phyloP scores from a whole-genome alignment of 2,329 filamentous ascomycete species.

The Pestalotiopsis sp. region DNA sequence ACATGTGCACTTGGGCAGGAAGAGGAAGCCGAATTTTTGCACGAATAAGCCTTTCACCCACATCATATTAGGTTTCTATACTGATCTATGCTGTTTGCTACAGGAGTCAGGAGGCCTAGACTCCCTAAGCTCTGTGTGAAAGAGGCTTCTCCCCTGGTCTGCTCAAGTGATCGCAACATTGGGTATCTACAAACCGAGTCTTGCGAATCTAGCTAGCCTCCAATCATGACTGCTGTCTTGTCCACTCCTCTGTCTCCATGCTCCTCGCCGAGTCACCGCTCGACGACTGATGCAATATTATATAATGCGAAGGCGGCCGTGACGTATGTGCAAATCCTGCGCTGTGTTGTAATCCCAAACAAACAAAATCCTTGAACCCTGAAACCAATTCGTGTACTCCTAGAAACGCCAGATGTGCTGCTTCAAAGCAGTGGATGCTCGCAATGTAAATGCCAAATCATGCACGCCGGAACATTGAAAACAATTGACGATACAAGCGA shows the following conservation, averaged over 20 bases:
- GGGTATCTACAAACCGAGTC: neutral
- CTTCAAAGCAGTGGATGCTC: neutral
- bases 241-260: neutral
- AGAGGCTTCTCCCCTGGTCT: neutral
- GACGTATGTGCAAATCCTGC: neutral
- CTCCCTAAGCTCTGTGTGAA: neutral
- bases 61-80: neutral
- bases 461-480: neutral
- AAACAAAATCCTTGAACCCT: neutral
- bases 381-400: neutral
- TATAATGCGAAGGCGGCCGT: neutral
- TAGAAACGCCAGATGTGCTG: neutral
- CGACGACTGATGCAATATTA: neutral
- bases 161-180: neutral
- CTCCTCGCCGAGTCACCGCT: neutral
- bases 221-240: neutral
- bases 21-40: neutral
- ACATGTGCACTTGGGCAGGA: neutral
- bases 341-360: neutral
- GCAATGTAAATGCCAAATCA: neutral
- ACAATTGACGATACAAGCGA: neutral
- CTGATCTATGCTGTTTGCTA: neutral
- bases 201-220: neutral
- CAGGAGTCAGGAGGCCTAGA: neutral
- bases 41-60: neutral